phyloP scores from a whole-genome alignment of 2,329 filamentous ascomycete genomes.

The Blastomyces gilchristii region DNA sequence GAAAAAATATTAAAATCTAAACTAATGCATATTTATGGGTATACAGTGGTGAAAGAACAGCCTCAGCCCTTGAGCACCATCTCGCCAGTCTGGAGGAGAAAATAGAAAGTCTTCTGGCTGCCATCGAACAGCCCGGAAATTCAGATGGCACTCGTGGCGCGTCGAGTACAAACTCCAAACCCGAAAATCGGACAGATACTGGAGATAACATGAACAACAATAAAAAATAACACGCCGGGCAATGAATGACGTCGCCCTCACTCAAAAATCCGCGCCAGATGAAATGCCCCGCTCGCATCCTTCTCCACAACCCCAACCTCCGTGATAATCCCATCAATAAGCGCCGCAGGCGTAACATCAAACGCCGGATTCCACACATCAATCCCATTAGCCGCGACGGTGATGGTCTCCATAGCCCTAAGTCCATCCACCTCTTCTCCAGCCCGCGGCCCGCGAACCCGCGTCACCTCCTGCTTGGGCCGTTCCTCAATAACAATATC shows the following conservation, averaged over 20 bases:
- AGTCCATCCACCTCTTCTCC: conserved; percentile 49
- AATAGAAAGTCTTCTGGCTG: conserved; percentile 33
- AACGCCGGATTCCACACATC: conserved; percentile 95
- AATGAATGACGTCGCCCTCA: conserved; percentile 7
- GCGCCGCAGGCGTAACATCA: conserved; percentile 76
- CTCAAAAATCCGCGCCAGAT: conserved; percentile 32
- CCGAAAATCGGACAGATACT: background rate
- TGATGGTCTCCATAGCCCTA: conserved; percentile 51
- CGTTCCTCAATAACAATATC: conserved; percentile 89
- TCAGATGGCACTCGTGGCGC: background rate
- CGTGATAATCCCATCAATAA: conserved; percentile 92
- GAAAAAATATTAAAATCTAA: background rate
- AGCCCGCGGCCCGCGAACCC: conserved; percentile 67
- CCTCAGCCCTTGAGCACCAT: conserved; percentile 45
- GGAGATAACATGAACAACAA: conserved; percentile 1
- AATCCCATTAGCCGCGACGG: conserved; percentile 66
- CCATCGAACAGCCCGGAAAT: conserved; percentile 12
- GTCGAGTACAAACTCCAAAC: conserved; percentile 1
- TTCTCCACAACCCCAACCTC: conserved; percentile 83
- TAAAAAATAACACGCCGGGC: conserved; percentile 4
- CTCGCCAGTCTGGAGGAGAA: conserved; percentile 45
- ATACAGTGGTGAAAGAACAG: conserved; percentile 45
- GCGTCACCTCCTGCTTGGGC: conserved; percentile 68
- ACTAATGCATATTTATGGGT: conserved; percentile 4
- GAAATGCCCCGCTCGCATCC: conserved; percentile 58